Percentiles rank a stretch among this genome's conserved stretches.
Evolutionary conservation across 1,139 yeast species (phyloP).

Genomic region (Williopsis jadinii): DNA sequence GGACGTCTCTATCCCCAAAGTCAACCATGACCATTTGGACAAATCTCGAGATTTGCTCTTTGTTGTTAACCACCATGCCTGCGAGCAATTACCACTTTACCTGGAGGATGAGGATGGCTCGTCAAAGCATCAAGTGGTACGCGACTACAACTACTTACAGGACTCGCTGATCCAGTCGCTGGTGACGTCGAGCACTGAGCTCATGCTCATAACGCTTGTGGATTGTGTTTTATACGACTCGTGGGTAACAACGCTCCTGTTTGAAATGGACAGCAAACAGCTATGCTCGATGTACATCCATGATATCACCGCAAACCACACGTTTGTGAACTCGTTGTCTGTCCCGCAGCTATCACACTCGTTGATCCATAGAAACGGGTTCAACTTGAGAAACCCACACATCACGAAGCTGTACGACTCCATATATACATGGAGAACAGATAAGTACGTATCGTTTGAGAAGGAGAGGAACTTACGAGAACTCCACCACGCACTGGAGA

Average conservation of each 20-base stretch:
- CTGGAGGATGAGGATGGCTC: constrained; percentile 16
- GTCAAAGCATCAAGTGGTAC: constrained; percentile 7
- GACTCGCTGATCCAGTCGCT: constrained; percentile 10
- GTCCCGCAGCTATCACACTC: constrained; percentile 8
- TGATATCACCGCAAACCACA: constrained; percentile 5
- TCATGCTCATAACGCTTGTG: constrained; percentile 18
- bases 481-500: constrained; percentile 12
- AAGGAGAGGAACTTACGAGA: constrained; percentile 10
- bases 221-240: constrained; percentile 20
- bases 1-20: constrained; percentile 15
- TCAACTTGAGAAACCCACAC: constrained; percentile 18
- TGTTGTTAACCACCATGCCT: constrained; percentile 15
- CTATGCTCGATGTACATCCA: constrained; percentile 12
- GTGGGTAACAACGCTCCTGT: constrained; percentile 16
- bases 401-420: constrained; percentile 7
- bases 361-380: constrained; percentile 18
- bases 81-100: constrained; percentile 17
- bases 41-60: constrained; percentile 16
- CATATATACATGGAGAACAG: background rate
- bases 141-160: constrained; percentile 11
- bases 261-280: constrained; percentile 4
- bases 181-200: constrained; percentile 16
- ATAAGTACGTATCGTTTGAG: constrained; percentile 10
- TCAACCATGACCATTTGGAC: constrained; percentile 14
- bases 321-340: constrained; percentile 7